Percentiles rank a stretch among this genome's conserved stretches.
These are phyloP conservation scores for Pichia rugopelliculosa DNA, from an alignment of 805 yeast species.

Conservation along the genomic window DNA sequence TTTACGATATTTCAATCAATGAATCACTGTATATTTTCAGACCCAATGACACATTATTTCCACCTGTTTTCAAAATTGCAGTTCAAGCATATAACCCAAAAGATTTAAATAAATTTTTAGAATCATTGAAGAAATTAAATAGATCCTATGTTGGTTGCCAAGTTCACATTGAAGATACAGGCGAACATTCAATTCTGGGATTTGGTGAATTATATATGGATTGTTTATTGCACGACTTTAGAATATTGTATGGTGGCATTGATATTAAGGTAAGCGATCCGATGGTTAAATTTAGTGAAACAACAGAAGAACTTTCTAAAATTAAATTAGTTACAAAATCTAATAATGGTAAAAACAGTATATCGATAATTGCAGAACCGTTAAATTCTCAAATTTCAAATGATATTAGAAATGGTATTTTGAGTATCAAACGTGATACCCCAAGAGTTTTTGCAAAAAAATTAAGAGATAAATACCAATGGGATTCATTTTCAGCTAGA, in stretches of 20 bases:
- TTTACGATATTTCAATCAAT: conserved; percentile 30
- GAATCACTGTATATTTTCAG: conserved; percentile 29
- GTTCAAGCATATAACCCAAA: conserved; percentile 76
- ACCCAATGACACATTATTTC: conserved; percentile 37
- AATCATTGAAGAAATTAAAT: conserved; percentile 57
- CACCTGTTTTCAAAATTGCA: conserved; percentile 71
- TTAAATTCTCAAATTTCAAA: conserved; percentile 44
- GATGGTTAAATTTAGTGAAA: conserved; percentile 69
- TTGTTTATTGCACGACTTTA: conserved; percentile 68
- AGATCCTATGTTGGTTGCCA: conserved; percentile 59
- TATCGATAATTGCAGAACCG: conserved; percentile 76
- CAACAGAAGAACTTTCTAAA: conserved; percentile 57
- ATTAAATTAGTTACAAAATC: conserved; percentile 60
- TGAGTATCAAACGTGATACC: conserved; percentile 19
- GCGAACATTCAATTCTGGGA: conserved; percentile 74
- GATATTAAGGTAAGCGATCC: conserved; percentile 84
- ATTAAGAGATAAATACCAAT: conserved; percentile 51
- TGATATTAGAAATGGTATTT: conserved; percentile 47
- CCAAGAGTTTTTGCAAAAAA: conserved; percentile 45
- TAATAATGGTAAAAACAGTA: conserved; percentile 42
- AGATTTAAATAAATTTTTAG: conserved; percentile 64
- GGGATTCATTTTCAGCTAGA: conserved; percentile 82
- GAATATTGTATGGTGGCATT: conserved; percentile 54
- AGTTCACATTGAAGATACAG: conserved; percentile 78
- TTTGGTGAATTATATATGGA: conserved; percentile 88